phyloP scores from a whole-genome alignment of 164 flowering plant genomes.

The Euptelea pleiosperma region DNA sequence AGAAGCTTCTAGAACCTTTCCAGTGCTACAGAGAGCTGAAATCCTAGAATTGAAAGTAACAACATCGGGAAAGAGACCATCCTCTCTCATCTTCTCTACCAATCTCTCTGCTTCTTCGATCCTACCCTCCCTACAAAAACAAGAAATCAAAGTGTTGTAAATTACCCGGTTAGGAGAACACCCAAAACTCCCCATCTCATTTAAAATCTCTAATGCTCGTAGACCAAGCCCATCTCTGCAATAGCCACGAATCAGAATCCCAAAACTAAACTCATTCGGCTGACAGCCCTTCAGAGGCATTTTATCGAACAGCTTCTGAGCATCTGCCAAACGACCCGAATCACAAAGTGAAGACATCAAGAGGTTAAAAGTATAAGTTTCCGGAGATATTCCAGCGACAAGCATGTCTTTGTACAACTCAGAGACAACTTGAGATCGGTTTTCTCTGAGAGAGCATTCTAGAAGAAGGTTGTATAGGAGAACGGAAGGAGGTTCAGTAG shows the following conservation, averaged over 20 bases:
- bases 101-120: conserved; percentile 73
- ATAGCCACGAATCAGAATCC: conserved; percentile 84
- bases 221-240: conserved; percentile 48
- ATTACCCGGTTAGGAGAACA: conserved; percentile 54
- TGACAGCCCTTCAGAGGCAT: conserved; percentile 71
- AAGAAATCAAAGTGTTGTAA: conserved; percentile 75
- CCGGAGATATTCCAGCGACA: conserved; percentile 45
- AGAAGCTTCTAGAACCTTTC: conserved; percentile 75
- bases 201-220: conserved; percentile 54
- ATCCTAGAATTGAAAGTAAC: conserved; percentile 92
- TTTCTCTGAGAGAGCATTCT: conserved; percentile 32
- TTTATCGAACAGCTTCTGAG: conserved; percentile 70
- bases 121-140: conserved; percentile 69
- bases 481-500: conserved; percentile 41
- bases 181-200: conserved; percentile 46
- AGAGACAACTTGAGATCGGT: conserved; percentile 35
- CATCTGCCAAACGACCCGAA: conserved; percentile 59
- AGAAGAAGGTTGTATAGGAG: conserved; percentile 63
- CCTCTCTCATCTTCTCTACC: conserved; percentile 71
- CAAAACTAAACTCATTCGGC: conserved; percentile 78
- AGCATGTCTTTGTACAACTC: conserved; percentile 74
- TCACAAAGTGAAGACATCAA: conserved; percentile 60
- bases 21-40: conserved; percentile 70
- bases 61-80: conserved; percentile 62
- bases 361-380: conserved; percentile 76